Evolutionary conservation across 768 basidiomycete genomes (phyloP).

Genomic region (Mrakia gelida): DNA sequence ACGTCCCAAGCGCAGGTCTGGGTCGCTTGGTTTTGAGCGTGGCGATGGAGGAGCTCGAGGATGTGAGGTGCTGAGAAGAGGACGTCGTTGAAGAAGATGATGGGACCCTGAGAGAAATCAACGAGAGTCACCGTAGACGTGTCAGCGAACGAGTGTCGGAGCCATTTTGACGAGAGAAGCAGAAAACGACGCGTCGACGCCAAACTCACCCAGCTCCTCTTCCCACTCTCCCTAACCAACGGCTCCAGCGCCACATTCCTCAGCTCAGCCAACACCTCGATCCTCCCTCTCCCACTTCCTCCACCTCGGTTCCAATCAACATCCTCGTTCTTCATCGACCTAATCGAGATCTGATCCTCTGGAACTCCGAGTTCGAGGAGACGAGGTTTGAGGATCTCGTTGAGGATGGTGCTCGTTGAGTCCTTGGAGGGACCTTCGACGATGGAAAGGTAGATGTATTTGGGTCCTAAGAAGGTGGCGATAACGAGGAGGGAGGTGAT

Average conservation of each 20-base stretch:
- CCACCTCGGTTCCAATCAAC: slow-evolving; percentile 3
- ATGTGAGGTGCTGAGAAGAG: slow-evolving; percentile 40
- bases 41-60: slow-evolving; percentile 43
- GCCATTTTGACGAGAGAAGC: not conserved
- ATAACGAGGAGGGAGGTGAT: slow-evolving; percentile 14
- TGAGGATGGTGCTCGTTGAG: slow-evolving; percentile 1
- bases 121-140: too few species aligned
- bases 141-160: not conserved
- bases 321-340: not conserved
- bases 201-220: slow-evolving; percentile 33
- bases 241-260: slow-evolving; percentile 42
- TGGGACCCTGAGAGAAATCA: slow-evolving; percentile 30
- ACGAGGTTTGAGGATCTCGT: slow-evolving; percentile 4
- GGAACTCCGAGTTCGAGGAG: slow-evolving; percentile 11
- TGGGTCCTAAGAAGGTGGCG: not conserved
- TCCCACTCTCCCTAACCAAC: slow-evolving; percentile 37
- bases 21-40: slow-evolving; percentile 41
- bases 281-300: slow-evolving; percentile 31
- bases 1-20: slow-evolving; percentile 45
- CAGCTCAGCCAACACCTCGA: slow-evolving; percentile 41
- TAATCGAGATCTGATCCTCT: slow-evolving; percentile 5
- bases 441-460: slow-evolving; percentile 8
- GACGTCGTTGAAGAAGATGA: slow-evolving; percentile 44
- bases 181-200: not conserved
- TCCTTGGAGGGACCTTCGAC: slow-evolving; percentile 17